Base-by-base conservation (phyloP, 352 stramenopile genomes). In the Phytophthora quininea region DNA sequence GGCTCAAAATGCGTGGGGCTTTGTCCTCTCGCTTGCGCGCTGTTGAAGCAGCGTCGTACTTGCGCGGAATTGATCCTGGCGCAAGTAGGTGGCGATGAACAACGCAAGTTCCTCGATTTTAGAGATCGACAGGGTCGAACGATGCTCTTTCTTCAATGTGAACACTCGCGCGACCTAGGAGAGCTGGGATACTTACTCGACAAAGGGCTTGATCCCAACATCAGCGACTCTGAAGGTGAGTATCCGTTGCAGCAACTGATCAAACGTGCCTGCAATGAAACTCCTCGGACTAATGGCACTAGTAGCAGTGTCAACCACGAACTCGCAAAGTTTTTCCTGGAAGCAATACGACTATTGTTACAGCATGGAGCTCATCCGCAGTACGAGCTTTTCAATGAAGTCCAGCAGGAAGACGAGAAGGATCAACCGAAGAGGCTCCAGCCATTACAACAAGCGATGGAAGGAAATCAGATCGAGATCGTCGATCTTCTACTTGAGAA, bases 131-230 rank as follows among this genome's bases (percentile, higher is more conserved):
- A 91, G 15, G 86, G 86, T 2, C 86, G 84, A 11, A 92, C 86
- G 31, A 94, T 94, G 86, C 65, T 94, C 3, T 92, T 89, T 49
- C 56, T 92, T n/a, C 86, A 94, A 63, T 92, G 84, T 37, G 77
- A 82, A n/a, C 82, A 92, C 57, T 89, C 86, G 8, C 82, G 70
- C 38, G 87, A 76, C 48, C 42, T 87, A 4, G 74, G 74, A 0
- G 78, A 94, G 46, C 77, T 94, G 47, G 71, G 86, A 43, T 94
- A 92, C 51, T 49, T 94, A 30, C 67, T 92, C 5, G 69, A 80
- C 10, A 92, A 94, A 37, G 86, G 86, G 1, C 67, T 92, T 4
- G 81, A 88, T 50, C 80, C 86, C 3, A 90, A 94, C 64, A 84
- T 92, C 19, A 69, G 71, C 4, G 84, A 92, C 47, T 81, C 77